A percentile compares a stretch with the other conserved stretches of the same genome.
These are phyloP conservation scores for Nyssa sinensis DNA, from an alignment of 148 eudicot genomes.

Conservation along the genomic window DNA sequence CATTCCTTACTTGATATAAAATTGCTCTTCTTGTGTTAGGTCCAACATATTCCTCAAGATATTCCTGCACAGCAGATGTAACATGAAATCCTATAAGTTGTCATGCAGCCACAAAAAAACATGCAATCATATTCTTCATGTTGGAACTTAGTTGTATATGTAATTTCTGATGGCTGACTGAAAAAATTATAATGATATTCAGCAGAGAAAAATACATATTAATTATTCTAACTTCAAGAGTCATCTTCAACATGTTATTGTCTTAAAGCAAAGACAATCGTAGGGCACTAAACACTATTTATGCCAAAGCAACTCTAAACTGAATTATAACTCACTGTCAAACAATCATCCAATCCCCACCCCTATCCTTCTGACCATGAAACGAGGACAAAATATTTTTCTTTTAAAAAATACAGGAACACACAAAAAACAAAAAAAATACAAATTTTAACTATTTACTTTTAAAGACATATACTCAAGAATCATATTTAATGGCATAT, in stretches of 20 bases:
- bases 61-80: constrained; percentile 55
- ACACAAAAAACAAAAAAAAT: neutral
- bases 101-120: neutral
- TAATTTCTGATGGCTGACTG: neutral
- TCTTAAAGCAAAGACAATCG: neutral
- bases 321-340: neutral
- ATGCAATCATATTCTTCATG: neutral
- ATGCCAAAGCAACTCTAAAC: neutral
- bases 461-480: neutral
- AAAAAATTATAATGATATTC: neutral
- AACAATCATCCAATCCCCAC: neutral
- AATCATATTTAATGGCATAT: neutral
- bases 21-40: constrained; percentile 62
- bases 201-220: neutral
- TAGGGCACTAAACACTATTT: neutral
- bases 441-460: neutral
- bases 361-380: neutral
- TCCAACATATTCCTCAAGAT: constrained; percentile 80
- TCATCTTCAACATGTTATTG: neutral
- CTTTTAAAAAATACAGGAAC: neutral
- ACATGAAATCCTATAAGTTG: constrained; percentile 11
- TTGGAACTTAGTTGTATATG: neutral
- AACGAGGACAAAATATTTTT: neutral
- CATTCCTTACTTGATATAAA: constrained; percentile 69
- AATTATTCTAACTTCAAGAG: neutral